Base-by-base conservation (phyloP, 352 stramenopile genomes). In the Phytophthora pseudosyringae region DNA sequence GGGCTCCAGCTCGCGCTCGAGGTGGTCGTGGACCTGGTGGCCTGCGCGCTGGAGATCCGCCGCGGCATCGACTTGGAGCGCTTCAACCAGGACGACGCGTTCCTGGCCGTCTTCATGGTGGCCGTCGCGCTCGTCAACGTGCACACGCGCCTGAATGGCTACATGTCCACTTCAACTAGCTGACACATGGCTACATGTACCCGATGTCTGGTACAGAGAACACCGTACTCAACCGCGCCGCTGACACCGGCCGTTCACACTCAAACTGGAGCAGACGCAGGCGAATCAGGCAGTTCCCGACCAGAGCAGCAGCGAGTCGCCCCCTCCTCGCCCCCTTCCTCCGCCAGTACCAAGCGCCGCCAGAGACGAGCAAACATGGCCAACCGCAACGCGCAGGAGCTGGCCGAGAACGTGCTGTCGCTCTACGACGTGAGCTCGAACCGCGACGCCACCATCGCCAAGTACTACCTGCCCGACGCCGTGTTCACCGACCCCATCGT, bases 401-500 rank as follows among this genome's bases (percentile, higher is more conserved):
- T 93, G 33, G 83, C 83, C 10, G 83, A 93, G 71, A 88, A 78
- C 67, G 84, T 93, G 36, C 71, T 95, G 31, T 93, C 84, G 62
- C 83, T 95, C 67, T 93, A 93, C 73, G 83, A 93, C 73, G 82
- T 93, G 48, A 83, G 82, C 69, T 64, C 80, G 12, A 53, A 76
- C 49, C 70, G 69, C 48, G 86, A 93, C 73, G 81, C 76, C 56
- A 89, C 87, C 31, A 89, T 95, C 52, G 79, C 83, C 67, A 84
- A 88, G 63, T 83, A 90, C 57, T 95, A 95, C 60, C 75, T 82
- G 40, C 65, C 80, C 12, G 83, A 93, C 52, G 86, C 86, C 29
- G 80, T 88, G 13, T 95, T 95, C 69, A 89, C 83, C 21, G 86
- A 95, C 67, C 86, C 86, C 31, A 53, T 95, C 56, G 81, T 95